These are phyloP conservation scores for Atractiella rhizophila DNA, from an alignment of 768 basidiomycete genomes.

Conservation along the genomic window DNA sequence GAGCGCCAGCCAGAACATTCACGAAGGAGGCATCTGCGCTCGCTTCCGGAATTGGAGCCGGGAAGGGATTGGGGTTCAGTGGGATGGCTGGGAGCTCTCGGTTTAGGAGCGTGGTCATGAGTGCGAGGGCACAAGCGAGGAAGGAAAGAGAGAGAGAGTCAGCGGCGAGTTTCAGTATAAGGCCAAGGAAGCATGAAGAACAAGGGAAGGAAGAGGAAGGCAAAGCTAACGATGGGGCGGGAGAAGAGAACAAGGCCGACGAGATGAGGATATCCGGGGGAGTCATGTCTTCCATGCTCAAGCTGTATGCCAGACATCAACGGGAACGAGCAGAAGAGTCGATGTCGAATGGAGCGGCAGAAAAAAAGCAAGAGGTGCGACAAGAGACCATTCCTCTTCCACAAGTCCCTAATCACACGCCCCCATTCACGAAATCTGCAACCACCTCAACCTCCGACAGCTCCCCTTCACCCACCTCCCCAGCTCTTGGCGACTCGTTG, in stretches of 20 bases:
- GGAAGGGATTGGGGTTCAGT: conserved; percentile 3
- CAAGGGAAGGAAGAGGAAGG: not conserved
- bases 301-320: conserved; percentile 8
- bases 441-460: conserved; percentile 1
- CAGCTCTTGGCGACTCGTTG: not conserved
- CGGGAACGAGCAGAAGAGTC: conserved; percentile 1
- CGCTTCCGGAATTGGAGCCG: conserved; percentile 4
- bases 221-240: not conserved
- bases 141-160: not conserved
- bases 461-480: not conserved
- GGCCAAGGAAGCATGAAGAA: not conserved
- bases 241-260: not conserved
- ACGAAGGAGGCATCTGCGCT: conserved; percentile 3
- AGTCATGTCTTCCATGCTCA: conserved; percentile 4
- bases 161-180: not conserved
- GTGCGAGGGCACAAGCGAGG: not conserved
- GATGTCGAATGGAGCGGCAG: too few relatives aligned
- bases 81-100: not conserved
- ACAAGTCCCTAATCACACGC: conserved; percentile 3
- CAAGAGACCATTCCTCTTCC: too few relatives aligned
- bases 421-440: not conserved
- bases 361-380: too few relatives aligned
- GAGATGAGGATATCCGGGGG: not conserved
- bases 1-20: conserved; percentile 1
- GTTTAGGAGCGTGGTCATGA: not conserved